Evolutionary conservation across 2,329 filamentous ascomycete species (phyloP).

Genomic region (Falciphora oryzae): DNA sequence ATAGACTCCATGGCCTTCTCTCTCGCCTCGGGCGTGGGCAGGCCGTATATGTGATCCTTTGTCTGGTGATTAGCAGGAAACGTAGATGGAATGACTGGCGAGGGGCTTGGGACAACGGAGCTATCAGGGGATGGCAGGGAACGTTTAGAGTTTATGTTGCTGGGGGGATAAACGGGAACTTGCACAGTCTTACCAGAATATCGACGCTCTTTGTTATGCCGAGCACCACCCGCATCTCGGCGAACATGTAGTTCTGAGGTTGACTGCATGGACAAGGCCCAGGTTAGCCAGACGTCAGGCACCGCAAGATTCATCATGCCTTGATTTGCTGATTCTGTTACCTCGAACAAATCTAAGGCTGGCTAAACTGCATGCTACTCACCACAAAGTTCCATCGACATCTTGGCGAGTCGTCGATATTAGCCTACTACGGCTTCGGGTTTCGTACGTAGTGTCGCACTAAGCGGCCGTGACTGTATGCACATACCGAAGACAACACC

Average conservation of each 20-base stretch:
- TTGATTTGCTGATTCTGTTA: not conserved
- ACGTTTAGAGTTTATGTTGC: no score
- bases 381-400: constrained; percentile 93
- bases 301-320: not conserved
- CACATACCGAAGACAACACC: constrained; percentile 58
- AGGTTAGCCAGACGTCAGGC: not conserved
- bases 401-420: constrained; percentile 39
- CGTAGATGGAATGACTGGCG: no score
- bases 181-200: constrained; percentile 52
- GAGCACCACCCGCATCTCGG: constrained; percentile 72
- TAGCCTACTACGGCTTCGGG: not conserved
- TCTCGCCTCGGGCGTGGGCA: constrained; percentile 55
- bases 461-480: not conserved
- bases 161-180: no score
- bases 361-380: constrained; percentile 28
- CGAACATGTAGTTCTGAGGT: constrained; percentile 95
- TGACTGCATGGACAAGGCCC: constrained; percentile 43
- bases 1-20: constrained; percentile 66
- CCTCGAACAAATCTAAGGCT: not conserved
- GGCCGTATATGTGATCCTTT: constrained; percentile 67
- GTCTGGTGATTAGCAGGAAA: not conserved
- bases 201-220: constrained; percentile 67
- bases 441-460: not conserved
- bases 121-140: not conserved
- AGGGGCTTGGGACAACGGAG: no score